A percentile compares a stretch with the other conserved stretches of the same genome.
phyloP scores from a whole-genome alignment of 176 grass and related monocot genomes.

The Miscanthus lutarioriparius region DNA sequence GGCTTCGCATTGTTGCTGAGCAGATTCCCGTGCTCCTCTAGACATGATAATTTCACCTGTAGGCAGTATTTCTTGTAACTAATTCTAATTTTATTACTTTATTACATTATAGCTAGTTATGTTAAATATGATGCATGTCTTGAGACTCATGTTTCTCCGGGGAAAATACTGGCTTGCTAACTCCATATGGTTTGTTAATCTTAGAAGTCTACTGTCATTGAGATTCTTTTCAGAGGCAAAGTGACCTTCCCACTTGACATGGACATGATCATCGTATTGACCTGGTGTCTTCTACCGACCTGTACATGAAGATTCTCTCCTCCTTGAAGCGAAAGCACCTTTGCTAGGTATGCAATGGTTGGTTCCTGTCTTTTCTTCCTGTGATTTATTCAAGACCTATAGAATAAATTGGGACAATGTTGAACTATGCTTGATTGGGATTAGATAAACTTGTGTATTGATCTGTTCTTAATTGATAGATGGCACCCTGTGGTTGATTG shows the following conservation, averaged over 20 bases:
- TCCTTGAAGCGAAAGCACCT: not conserved
- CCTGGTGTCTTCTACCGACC: not conserved
- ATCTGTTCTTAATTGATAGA: not conserved
- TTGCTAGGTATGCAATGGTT: not conserved
- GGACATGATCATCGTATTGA: not conserved
- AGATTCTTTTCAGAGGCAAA: not conserved
- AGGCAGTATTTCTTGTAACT: constrained; percentile 48
- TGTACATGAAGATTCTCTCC: not conserved
- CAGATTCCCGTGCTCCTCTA: constrained; percentile 31
- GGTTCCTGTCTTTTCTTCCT: not conserved
- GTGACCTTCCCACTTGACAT: not conserved
- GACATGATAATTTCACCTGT: constrained; percentile 26
- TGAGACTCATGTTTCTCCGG: not conserved
- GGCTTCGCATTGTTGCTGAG: constrained; percentile 16
- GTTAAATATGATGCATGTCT: not conserved
- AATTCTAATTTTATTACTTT: constrained; percentile 34
- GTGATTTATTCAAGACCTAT: not conserved
- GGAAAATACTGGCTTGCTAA: not conserved
- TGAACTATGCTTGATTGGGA: not conserved
- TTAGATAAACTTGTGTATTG: not conserved
- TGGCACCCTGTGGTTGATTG: not conserved
- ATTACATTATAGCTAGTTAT: constrained; percentile 30
- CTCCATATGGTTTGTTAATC: not conserved
- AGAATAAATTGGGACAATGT: not conserved
- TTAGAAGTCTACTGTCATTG: constrained; percentile 4